These are phyloP conservation scores for Thermoascus crustaceus DNA, from an alignment of 2,329 filamentous ascomycete genomes.

Conservation along the genomic window DNA sequence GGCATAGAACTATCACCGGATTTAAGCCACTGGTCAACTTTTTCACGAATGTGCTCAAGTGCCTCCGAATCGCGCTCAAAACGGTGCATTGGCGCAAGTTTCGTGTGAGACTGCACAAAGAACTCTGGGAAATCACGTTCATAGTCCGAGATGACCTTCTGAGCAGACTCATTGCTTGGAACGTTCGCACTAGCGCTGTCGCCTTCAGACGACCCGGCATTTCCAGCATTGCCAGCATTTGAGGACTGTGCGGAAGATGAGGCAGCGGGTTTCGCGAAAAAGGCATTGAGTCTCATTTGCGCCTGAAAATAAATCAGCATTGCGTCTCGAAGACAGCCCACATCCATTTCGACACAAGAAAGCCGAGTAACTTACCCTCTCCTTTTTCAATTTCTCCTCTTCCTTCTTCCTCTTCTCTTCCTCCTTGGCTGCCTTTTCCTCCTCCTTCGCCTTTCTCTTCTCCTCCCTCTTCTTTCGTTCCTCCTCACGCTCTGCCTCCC, in stretches of 20 bases:
- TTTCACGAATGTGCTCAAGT: constrained; percentile 45
- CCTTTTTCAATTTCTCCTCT: constrained; percentile 42
- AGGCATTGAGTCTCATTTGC: constrained; percentile 44
- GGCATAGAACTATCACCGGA: constrained; percentile 6
- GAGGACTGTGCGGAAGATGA: constrained; percentile 18
- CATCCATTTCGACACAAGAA: not conserved
- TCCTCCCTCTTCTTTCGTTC: constrained; percentile 38
- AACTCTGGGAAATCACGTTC: constrained; percentile 72
- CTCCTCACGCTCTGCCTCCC: constrained; percentile 38
- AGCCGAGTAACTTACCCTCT: constrained; percentile 35
- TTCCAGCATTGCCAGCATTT: constrained; percentile 13
- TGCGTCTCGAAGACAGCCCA: constrained; percentile 11
- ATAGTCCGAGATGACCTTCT: constrained; percentile 46
- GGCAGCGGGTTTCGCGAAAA: constrained; percentile 38
- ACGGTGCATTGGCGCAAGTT: constrained; percentile 52
- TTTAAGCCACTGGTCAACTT: constrained; percentile 36
- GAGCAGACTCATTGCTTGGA: constrained; percentile 12
- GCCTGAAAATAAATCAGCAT: constrained; percentile 29
- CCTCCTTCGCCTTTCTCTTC: constrained; percentile 38
- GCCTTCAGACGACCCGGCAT: constrained; percentile 11
- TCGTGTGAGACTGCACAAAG: constrained; percentile 64
- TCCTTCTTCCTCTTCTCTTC: constrained; percentile 41
- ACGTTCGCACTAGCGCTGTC: constrained; percentile 8
- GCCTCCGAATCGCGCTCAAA: constrained; percentile 53
- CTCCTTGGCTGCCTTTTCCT: constrained; percentile 28